Evolutionary conservation across 129 eudicot genomes (phyloP).

Genomic region (Erigeron canadensis): DNA sequence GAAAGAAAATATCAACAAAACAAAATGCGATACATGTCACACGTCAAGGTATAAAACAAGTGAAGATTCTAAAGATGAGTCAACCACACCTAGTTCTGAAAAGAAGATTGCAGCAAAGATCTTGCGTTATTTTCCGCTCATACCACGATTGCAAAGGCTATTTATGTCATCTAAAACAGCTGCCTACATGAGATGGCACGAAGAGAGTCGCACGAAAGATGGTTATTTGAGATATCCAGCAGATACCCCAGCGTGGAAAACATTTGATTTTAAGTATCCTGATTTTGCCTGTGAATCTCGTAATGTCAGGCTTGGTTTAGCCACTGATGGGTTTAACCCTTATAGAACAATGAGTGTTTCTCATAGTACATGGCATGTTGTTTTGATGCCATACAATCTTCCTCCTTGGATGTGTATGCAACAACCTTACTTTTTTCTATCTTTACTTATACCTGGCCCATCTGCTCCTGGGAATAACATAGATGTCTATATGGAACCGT

Average conservation of each 20-base stretch:
- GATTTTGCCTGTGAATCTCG: conserved; percentile 1
- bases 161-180: background rate
- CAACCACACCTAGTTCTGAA: background rate
- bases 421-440: background rate
- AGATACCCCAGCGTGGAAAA: background rate
- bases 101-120: background rate
- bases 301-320: conserved; percentile 8
- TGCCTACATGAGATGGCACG: conserved; percentile 2
- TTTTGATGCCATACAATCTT: conserved; percentile 4
- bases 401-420: conserved; percentile 9
- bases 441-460: background rate
- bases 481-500: background rate
- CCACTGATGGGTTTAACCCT: background rate
- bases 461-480: conserved; percentile 4
- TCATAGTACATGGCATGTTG: background rate
- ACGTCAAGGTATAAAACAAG: background rate
- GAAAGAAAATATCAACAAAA: background rate
- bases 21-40: background rate
- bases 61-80: background rate
- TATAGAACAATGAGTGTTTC: background rate
- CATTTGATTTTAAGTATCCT: background rate
- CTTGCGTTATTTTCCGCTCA: background rate
- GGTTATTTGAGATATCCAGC: background rate
- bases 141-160: background rate
- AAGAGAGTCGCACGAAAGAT: background rate